A percentile compares a stretch with the other conserved stretches of the same genome.
phyloP scores from a whole-genome alignment of 1,284 basidiomycete genomes.

The Naganishia liquefaciens region DNA sequence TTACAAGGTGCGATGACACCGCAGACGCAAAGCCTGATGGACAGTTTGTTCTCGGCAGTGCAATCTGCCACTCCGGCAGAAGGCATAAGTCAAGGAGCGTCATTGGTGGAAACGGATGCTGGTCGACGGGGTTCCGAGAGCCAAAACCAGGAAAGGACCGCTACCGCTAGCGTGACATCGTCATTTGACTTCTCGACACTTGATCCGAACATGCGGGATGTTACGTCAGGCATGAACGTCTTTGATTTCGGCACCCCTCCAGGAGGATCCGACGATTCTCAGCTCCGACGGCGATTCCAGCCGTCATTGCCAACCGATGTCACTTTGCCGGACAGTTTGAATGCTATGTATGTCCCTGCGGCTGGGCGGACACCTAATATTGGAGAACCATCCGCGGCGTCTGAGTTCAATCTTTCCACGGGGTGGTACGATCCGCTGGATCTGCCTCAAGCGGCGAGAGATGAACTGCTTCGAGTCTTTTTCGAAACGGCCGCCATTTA shows the following conservation, averaged over 20 bases:
- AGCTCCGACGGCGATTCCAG: constrained; percentile 7
- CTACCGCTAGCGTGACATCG: constrained; percentile 2
- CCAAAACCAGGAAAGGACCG: neutral
- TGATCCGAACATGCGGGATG: constrained; percentile 16
- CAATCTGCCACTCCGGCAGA: constrained; percentile 3
- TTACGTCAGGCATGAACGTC: constrained; percentile 12
- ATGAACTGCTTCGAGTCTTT: constrained; percentile 38
- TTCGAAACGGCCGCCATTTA: constrained; percentile 20
- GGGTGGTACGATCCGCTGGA: constrained; percentile 47
- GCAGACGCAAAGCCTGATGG: constrained; percentile 22
- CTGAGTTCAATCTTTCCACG: constrained; percentile 35
- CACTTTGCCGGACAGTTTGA: constrained; percentile 8
- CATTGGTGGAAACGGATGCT: neutral
- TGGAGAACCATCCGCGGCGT: constrained; percentile 5
- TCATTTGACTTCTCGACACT: constrained; percentile 24
- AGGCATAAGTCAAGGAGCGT: neutral
- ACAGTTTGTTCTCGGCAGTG: constrained; percentile 7
- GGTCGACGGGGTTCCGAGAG: neutral
- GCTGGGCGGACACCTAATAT: neutral
- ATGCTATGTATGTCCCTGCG: constrained; percentile 12
- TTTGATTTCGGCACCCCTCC: constrained; percentile 14
- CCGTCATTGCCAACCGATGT: constrained; percentile 15
- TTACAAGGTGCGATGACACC: constrained; percentile 9
- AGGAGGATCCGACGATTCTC: neutral
- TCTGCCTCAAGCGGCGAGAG: constrained; percentile 41